Base-by-base conservation (phyloP, 768 basidiomycete genomes). In the Phaffia australis region DNA sequence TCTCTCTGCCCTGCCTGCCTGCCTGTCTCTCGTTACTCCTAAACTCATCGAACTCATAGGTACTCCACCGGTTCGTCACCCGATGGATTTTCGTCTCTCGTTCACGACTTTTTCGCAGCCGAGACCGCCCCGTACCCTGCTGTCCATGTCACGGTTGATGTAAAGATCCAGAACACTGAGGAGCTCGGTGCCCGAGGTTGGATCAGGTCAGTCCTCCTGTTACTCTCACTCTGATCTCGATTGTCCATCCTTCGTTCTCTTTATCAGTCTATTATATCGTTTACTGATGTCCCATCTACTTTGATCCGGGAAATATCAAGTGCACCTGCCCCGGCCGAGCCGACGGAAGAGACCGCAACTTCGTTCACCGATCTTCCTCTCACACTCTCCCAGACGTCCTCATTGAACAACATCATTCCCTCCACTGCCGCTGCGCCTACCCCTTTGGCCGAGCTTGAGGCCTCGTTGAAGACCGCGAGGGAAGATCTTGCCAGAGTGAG, bases 21-120 rank as follows among this genome's bases (percentile, higher is more conserved):
- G 16, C 35, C 32, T 16, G n/a, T 42, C 21, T 15, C 25, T 30
- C 18, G 54, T 15, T 35, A 49, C 42, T 21, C 49, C 27, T 30
- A 16, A 32, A 58, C 51, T 42, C 35, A 1, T 16, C 21, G 47
- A 9, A 56, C 19, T 60, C 11, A 19, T 73, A 91, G 90, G 90
- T 92, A 91, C 78, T 90, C 91, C 27, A 95, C 94, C 1, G 88
- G 89, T 66, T 86, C 88, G 16, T 84, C 84, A 70, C 81, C 97
- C 65, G 93, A 93, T 78, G 89, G 89, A 8, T 93, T 91, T 79
- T 93, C 93, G 30, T 91, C 94, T 15, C 83, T 98, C 71, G 93
- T 98, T 74, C 94, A 97, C 81, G 91, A 93, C 78, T 95, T 95
- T 79, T 98, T 95, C 77, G 84, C 88, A 50, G 85, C 88, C 81